Evolutionary conservation across 805 yeast genomes (phyloP), one percentile per base, ranked within the genome.

Genomic region (Suhomyces kilbournensis): DNA sequence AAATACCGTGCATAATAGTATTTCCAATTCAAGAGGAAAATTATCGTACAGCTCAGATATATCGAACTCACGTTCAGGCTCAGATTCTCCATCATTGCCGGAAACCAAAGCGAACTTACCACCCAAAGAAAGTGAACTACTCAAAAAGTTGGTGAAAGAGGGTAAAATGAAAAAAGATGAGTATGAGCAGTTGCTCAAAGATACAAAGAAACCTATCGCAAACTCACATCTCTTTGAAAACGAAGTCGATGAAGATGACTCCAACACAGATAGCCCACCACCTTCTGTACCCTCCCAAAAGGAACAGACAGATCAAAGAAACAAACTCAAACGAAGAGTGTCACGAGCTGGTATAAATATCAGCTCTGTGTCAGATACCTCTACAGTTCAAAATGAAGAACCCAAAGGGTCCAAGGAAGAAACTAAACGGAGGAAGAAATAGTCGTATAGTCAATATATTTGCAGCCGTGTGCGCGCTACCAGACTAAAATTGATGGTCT

Each of bases 201-300:
- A 74, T 20, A 66, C 71, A 1, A 69, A 66, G 30, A 56, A 61
- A 23, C 67, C 67, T 8, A 69, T 72, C 1, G 55, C 60, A 8
- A 64, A 68, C 50, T 58, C 75, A 1, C 77, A 75, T 48, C 61
- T 75, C 17, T 74, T 74, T 50, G 73, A 71, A 15, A 77, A 70
- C 46, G 80, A 74, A 47, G 69, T 62, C 25, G 71, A 67, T 30
- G 60, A 40, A 8, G 62, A 53, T 15, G 60, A 57, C 8, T 44
- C 28, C 32, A 70, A 63, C 10, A 63, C 56, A 26, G 50, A 19
- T 15, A 34, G 23, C 40, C 40, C 44, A 30, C 53, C 48, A 7
- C 42, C 44, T 20, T 17, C 28, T n/a, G 26, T 56, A 25, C 51
- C 47, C 14, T 19, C 51, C 30, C 23, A 17, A 3, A 38, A 19